Percentiles rank a stretch among this genome's conserved stretches.
Conservation (phyloP, 116 monocot species). For the Papilionanthe hybrid region DNA sequence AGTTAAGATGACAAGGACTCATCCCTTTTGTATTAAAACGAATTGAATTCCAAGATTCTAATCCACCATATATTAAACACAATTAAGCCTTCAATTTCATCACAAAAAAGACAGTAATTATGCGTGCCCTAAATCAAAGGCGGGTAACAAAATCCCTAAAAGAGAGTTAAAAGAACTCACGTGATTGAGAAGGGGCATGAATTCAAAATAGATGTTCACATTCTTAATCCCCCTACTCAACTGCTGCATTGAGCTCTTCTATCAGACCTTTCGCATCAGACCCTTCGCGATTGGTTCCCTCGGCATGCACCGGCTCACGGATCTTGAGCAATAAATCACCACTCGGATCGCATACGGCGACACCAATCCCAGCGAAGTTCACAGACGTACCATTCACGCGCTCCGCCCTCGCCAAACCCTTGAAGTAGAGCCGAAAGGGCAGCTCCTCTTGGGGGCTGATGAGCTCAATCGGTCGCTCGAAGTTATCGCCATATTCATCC, state of each 20-base stretch:
- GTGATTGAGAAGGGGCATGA: constrained; percentile 45
- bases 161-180: constrained; percentile 29
- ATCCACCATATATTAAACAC: no score
- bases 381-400: constrained; percentile 13
- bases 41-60: no score
- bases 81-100: no score
- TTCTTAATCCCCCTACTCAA: constrained; percentile 46
- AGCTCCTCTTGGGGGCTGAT: constrained; percentile 22
- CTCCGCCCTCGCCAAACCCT: constrained; percentile 49
- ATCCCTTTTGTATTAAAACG: no score
- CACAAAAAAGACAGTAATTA: neutral
- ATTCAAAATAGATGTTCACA: constrained; percentile 48
- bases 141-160: neutral
- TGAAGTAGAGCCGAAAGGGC: constrained; percentile 58
- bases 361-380: constrained; percentile 37
- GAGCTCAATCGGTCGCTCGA: constrained; percentile 49
- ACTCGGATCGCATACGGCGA: constrained; percentile 46
- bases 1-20: no score
- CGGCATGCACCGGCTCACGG: constrained; percentile 40
- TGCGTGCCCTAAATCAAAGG: neutral
- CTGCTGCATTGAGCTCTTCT: constrained; percentile 53
- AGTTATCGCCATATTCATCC: constrained; percentile 57
- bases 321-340: constrained; percentile 57
- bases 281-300: constrained; percentile 17
- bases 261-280: constrained; percentile 59